Conservation (phyloP, 441 rosid species). For the Biscutella laevigata region DNA sequence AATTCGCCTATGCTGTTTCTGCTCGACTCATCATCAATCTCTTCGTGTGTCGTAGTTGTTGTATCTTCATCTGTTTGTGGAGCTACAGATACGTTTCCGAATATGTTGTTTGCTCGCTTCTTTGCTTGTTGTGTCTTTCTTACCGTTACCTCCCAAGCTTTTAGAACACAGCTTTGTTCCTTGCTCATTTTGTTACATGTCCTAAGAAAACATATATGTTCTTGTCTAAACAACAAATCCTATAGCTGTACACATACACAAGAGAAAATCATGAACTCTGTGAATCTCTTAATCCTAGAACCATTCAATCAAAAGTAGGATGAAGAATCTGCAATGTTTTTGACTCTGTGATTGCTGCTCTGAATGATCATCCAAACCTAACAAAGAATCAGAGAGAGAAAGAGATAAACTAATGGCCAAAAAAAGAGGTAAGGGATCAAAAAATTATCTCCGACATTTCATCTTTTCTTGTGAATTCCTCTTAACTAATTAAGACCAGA, state of each 20-base stretch:
- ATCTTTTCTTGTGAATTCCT: slow-evolving; percentile 17
- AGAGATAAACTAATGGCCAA: slow-evolving; percentile 16
- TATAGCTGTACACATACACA: slow-evolving; percentile 20
- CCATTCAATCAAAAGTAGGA: slow-evolving; percentile 13
- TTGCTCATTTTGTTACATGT: slow-evolving; percentile 31
- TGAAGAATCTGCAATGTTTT: slow-evolving; percentile 6
- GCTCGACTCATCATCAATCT: slow-evolving; percentile 16
- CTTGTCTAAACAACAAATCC: slow-evolving; percentile 16
- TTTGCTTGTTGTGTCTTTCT: slow-evolving; percentile 47
- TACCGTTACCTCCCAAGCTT: slow-evolving; percentile 51
- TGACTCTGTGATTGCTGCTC: slow-evolving; percentile 4
- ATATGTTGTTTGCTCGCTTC: slow-evolving; percentile 47
- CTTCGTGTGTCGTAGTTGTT: slow-evolving; percentile 18
- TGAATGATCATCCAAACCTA: slow-evolving; percentile 14
- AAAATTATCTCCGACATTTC: slow-evolving; percentile 20
- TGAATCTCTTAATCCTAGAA: slow-evolving; percentile 10
- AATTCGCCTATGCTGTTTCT: slow-evolving; percentile 26
- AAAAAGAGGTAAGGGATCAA: slow-evolving; percentile 16
- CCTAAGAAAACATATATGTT: slow-evolving; percentile 9
- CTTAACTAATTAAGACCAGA: slow-evolving; percentile 22
- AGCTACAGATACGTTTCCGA: slow-evolving; percentile 38
- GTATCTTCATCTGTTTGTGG: slow-evolving; percentile 37
- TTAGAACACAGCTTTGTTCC: slow-evolving; percentile 35
- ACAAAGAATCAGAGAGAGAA: slow-evolving; percentile 22
- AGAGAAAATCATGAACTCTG: slow-evolving; percentile 13